A percentile compares a stretch with the other conserved stretches of the same genome.
These are phyloP conservation scores for Sanguinoderma infundibulare DNA, from an alignment of 1,284 basidiomycete species.

Conservation along the genomic window DNA sequence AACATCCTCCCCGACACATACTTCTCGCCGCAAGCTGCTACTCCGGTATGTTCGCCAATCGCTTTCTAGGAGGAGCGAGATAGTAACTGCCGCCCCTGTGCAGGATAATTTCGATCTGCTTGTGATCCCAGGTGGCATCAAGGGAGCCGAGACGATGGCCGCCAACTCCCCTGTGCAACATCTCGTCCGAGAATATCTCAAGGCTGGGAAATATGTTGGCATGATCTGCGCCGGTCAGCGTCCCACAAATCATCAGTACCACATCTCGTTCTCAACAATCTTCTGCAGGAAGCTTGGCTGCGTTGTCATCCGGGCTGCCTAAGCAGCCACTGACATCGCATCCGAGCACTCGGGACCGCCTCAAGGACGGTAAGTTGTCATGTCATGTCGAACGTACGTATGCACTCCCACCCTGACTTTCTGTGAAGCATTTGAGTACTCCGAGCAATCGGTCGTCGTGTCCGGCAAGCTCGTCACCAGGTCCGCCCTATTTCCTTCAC, in stretches of 20 bases:
- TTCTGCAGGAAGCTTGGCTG: conserved; percentile 66
- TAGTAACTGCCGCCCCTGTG: neutral
- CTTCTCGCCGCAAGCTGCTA: conserved; percentile 48
- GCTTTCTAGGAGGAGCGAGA: too few relatives aligned
- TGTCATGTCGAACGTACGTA: too few relatives aligned
- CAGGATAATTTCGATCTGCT: conserved; percentile 70
- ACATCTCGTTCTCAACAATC: neutral
- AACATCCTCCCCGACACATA: conserved; percentile 70
- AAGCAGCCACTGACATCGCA: conserved; percentile 79
- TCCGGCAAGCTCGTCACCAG: conserved; percentile 80
- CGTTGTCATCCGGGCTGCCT: conserved; percentile 65
- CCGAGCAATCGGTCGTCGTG: conserved; percentile 78
- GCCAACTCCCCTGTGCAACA: conserved; percentile 62
- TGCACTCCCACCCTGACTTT: neutral
- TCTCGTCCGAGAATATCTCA: conserved; percentile 66
- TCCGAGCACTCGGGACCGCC: conserved; percentile 70
- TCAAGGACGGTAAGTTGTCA: conserved; percentile 55
- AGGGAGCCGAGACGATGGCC: conserved; percentile 80
- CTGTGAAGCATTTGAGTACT: conserved; percentile 71
- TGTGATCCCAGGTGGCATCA: conserved; percentile 82
- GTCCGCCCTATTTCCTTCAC: conserved; percentile 38
- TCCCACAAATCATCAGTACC: neutral
- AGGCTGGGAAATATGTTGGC: conserved; percentile 66
- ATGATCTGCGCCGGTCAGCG: conserved; percentile 82
- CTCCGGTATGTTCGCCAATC: conserved; percentile 24